phyloP scores from a whole-genome alignment of 2,329 filamentous ascomycete species.

The Davidsoniella eucalypti region DNA sequence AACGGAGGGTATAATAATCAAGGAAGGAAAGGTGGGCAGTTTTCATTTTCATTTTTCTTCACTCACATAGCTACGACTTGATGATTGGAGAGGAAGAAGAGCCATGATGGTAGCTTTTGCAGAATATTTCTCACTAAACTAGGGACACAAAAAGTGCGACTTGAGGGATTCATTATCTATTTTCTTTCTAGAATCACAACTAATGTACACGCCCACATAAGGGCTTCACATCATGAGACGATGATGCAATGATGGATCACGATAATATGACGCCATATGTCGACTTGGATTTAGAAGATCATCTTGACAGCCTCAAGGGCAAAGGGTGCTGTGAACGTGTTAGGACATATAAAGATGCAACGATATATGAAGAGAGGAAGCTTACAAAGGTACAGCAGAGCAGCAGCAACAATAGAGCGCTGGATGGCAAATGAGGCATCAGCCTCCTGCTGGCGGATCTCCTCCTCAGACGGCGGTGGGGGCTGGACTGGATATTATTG shows the following conservation, averaged over 20 bases:
- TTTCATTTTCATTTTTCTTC: background rate
- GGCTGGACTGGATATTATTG: constrained; percentile 35
- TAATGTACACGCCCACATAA: constrained; percentile 7
- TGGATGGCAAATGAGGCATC: constrained; percentile 52
- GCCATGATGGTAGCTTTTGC: too few species aligned
- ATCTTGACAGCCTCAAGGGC: constrained; percentile 35
- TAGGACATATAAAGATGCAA: background rate
- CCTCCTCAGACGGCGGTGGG: constrained; percentile 51
- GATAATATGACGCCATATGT: too few species aligned
- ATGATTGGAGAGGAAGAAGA: too few species aligned
- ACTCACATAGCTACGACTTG: too few species aligned
- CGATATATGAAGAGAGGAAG: background rate
- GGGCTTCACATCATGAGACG: constrained; percentile 5
- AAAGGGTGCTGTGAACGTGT: constrained; percentile 33
- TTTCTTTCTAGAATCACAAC: constrained; percentile 3
- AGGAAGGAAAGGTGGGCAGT: background rate
- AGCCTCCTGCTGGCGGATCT: constrained; percentile 53
- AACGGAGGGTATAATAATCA: background rate
- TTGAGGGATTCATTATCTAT: background rate
- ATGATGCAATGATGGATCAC: background rate
- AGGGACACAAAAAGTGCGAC: background rate
- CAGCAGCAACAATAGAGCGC: constrained; percentile 46
- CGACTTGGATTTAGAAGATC: constrained; percentile 23
- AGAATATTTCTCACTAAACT: too few species aligned
- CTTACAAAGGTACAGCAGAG: constrained; percentile 64